phyloP scores from a whole-genome alignment of 805 yeast species.

The Ogataea nonfermentans region DNA sequence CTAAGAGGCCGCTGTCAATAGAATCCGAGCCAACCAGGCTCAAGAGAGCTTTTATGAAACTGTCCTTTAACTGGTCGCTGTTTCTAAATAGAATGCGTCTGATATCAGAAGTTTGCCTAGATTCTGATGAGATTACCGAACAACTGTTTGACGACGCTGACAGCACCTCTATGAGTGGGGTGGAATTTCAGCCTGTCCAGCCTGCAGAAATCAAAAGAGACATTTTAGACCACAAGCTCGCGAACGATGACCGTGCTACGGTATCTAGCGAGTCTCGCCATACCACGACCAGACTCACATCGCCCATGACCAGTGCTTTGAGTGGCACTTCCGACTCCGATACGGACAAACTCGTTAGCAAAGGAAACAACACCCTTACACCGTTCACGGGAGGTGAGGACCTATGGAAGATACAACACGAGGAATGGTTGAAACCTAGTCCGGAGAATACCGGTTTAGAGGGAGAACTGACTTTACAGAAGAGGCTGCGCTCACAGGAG shows the following conservation, averaged over 20 bases:
- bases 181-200: not conserved
- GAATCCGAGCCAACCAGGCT: constrained; percentile 16
- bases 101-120: constrained; percentile 48
- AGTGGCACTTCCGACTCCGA: not conserved
- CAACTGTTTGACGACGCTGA: constrained; percentile 43
- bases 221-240: constrained; percentile 13
- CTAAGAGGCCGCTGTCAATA: not conserved
- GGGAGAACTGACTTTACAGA: constrained; percentile 26
- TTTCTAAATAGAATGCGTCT: constrained; percentile 37
- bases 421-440: constrained; percentile 59
- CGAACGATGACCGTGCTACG: constrained; percentile 15
- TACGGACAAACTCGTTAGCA: not conserved
- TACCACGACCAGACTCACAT: constrained; percentile 3
- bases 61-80: constrained; percentile 39
- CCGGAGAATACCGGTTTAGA: constrained; percentile 27
- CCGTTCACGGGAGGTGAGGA: constrained; percentile 44
- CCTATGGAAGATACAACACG: constrained; percentile 69
- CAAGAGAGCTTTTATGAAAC: constrained; percentile 32
- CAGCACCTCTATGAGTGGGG: constrained; percentile 8
- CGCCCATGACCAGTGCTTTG: constrained; percentile 5
- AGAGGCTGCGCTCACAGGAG: constrained; percentile 24
- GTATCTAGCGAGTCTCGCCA: constrained; percentile 13
- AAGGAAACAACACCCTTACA: constrained; percentile 2
- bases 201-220: constrained; percentile 4
- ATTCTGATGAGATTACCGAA: constrained; percentile 48